Evolutionary conservation across 2,329 filamentous ascomycete genomes (phyloP), one percentile per base, ranked within the genome.

Genomic region (Rutstroemia sp.): DNA sequence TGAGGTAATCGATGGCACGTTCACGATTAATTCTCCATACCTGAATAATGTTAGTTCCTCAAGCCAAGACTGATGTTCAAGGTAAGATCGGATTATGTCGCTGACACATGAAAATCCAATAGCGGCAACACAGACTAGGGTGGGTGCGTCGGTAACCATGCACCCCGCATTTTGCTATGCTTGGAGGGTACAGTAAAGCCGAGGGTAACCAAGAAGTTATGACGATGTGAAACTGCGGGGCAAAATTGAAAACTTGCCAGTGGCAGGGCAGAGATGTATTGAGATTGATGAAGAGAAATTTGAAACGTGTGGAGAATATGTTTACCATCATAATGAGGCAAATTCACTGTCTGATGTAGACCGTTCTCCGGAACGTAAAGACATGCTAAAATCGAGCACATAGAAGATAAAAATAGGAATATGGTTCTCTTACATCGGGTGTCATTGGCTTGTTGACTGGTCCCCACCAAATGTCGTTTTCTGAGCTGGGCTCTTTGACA

Each of bases 21-120:
- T 99, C 94, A 68, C 94, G 87, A 85, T 99, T 99, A 79, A 99
- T 99, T 71, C 91, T 90, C 94, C 94, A 99, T 74, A 97, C 92
- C 94, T 99, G 60, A 5, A 14, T 19, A 9, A n/a, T 42, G n/a
- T 42, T 42, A 42, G 14, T 51, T 42, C n/a, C 9, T 27, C 10
- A 25, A 47, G 21, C 16, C 39, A 42, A 42, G 39, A 7, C 21
- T 16, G 3, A 2, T 12, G 8, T 27, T 8, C 25, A 27, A 27
- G 25, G 25, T 8, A 27, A 23, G 23, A 23, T 23, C 3, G 5
- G 5, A 23, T 23, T 23, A 23, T 23, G 23, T 23, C 5, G 23
- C 23, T 23, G 41, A 44, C 19, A 23, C 2, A 5, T 19, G n/a
- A 4, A 12, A 10, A 45, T 34, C 21, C 25, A 34, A 47, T 25